Evolutionary conservation across 306 rosid species (phyloP).

Genomic region (Lupinus albus): DNA sequence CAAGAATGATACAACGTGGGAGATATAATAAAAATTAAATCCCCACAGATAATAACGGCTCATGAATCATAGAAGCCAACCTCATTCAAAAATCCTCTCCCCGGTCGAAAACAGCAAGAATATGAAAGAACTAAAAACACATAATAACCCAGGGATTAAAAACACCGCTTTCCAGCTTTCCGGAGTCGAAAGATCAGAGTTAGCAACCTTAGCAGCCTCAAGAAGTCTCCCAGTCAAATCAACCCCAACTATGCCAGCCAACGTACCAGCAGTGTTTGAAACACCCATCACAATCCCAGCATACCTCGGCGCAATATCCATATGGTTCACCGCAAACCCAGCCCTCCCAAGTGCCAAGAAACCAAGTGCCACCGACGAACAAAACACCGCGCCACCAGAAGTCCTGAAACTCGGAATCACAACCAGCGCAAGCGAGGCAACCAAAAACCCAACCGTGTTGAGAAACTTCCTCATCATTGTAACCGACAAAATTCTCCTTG

Average conservation of each 20-base stretch:
- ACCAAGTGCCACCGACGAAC: conserved; percentile 95
- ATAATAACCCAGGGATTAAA: conserved; percentile 78
- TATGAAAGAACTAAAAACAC: conserved; percentile 74
- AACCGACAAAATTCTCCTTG: conserved; percentile 71
- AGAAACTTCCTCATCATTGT: conserved; percentile 79
- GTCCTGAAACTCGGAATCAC: conserved; percentile 83
- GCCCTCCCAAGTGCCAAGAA: conserved; percentile 97
- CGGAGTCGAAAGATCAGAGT: conserved; percentile 80
- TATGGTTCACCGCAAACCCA: conserved; percentile 95
- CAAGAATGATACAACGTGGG: conserved; percentile 51
- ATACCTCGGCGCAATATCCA: conserved; percentile 95
- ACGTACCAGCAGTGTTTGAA: conserved; percentile 91
- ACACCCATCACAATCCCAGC: conserved; percentile 99
- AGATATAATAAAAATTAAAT: conserved; percentile 42
- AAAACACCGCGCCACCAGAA: conserved; percentile 84
- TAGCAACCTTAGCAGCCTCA: conserved; percentile 73
- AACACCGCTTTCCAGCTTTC: conserved; percentile 91
- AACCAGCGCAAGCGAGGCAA: conserved; percentile 79
- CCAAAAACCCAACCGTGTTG: conserved; percentile 80
- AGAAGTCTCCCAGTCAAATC: conserved; percentile 85
- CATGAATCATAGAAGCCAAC: conserved; percentile 8
- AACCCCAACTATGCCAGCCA: conserved; percentile 94
- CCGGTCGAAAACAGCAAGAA: conserved; percentile 84
- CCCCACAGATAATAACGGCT: conserved; percentile 17
- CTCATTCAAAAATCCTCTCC: conserved; percentile 93